These are phyloP conservation scores for Stenocarpella maydis DNA, from an alignment of 2,329 filamentous ascomycete species.

Conservation along the genomic window DNA sequence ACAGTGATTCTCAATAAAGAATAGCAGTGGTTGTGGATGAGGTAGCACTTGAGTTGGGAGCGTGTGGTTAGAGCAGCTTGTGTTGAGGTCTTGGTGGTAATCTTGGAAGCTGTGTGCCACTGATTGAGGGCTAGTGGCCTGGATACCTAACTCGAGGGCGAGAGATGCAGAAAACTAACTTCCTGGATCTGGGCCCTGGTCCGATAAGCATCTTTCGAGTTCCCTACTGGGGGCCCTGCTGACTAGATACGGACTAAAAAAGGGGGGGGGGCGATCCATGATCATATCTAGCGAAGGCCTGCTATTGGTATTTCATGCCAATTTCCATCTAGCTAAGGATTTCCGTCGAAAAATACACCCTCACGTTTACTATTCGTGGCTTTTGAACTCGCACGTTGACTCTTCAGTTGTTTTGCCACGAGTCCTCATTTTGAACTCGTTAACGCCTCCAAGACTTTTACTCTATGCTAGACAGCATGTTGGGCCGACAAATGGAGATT, in stretches of 20 bases:
- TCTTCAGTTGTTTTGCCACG: not conserved
- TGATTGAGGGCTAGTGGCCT: too few species aligned
- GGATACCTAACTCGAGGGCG: too few species aligned
- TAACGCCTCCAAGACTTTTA: not conserved
- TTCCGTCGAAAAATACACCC: not conserved
- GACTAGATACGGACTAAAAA: too few species aligned
- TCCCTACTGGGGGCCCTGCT: too few species aligned
- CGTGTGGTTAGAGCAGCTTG: not conserved
- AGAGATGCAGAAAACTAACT: too few species aligned
- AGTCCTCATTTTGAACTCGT: not conserved
- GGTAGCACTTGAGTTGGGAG: not conserved
- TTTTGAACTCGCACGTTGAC: not conserved
- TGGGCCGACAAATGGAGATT: not conserved
- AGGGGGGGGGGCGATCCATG: not conserved
- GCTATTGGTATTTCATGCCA: not conserved
- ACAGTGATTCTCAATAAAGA: not conserved
- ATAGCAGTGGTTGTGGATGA: not conserved
- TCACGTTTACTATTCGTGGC: not conserved
- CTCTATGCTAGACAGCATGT: not conserved
- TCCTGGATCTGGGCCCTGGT: too few species aligned
- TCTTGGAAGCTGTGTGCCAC: too few species aligned
- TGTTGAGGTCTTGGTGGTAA: not conserved
- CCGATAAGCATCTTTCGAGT: too few species aligned
- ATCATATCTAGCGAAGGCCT: not conserved
- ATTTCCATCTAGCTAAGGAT: not conserved